phyloP scores from a whole-genome alignment of 1,284 basidiomycete genomes.

The Trichosporon sp. region DNA sequence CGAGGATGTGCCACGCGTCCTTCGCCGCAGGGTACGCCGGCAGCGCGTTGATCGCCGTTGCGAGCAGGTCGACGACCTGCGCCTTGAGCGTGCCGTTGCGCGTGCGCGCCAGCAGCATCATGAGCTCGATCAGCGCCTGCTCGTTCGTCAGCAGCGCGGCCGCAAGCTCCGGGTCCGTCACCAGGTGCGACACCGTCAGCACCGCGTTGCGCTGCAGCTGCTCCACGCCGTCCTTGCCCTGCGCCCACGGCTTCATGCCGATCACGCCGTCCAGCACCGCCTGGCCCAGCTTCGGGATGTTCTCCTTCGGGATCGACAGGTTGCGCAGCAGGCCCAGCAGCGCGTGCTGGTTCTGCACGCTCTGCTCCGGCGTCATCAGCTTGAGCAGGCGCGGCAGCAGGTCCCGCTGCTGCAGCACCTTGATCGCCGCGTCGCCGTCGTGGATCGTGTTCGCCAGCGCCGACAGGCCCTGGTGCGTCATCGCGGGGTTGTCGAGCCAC shows the following conservation, averaged over 20 bases:
- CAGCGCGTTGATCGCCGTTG: not conserved
- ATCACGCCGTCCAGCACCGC: not conserved
- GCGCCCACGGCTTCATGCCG: not conserved
- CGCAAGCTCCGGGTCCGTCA: not conserved
- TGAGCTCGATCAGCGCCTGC: constrained; percentile 1
- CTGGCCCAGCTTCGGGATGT: constrained; percentile 3
- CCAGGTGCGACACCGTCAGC: not conserved
- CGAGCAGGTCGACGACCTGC: not conserved
- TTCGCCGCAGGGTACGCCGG: not conserved
- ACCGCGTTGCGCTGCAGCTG: constrained; percentile 8
- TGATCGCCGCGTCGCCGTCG: not conserved
- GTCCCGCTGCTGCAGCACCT: not conserved
- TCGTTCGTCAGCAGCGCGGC: constrained; percentile 3
- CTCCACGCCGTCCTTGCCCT: not conserved
- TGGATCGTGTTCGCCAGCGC: constrained; percentile 2
- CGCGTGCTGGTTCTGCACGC: not conserved
- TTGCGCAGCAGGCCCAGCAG: constrained; percentile 11
- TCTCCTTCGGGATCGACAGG: constrained; percentile 6
- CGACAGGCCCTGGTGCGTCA: not conserved
- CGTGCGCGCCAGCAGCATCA: not conserved
- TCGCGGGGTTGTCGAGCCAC: constrained; percentile 4
- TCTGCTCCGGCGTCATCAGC: not conserved
- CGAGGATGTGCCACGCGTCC: not conserved
- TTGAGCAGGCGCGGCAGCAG: not conserved
- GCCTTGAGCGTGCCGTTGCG: not conserved